These are phyloP conservation scores for Spencermartinsiella europaea DNA, from an alignment of 805 yeast genomes.

Conservation along the genomic window DNA sequence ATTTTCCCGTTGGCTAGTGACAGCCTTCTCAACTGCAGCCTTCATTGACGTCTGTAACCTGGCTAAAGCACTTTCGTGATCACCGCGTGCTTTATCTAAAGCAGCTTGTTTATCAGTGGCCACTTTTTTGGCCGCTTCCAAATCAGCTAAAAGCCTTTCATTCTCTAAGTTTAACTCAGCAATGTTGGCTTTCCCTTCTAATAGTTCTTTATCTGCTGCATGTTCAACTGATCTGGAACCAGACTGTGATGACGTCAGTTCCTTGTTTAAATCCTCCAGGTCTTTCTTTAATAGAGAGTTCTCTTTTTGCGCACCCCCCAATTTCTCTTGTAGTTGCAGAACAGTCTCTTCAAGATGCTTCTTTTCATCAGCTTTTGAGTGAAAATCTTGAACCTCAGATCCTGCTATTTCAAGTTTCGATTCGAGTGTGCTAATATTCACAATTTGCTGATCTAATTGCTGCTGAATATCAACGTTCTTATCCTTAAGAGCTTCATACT, in stretches of 20 bases:
- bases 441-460: neutral
- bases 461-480: neutral
- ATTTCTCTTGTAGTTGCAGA: neutral
- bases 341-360: neutral
- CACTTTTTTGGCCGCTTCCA: neutral
- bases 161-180: neutral
- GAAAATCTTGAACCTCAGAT: slow-evolving; percentile 2
- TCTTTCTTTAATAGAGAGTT: neutral
- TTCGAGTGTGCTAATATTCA: neutral
- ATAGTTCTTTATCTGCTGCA: neutral
- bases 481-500: neutral
- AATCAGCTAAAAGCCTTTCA: neutral
- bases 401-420: neutral
- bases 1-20: neutral
- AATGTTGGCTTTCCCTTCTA: neutral
- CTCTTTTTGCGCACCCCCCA: no score
- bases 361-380: neutral
- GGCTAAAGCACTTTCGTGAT: neutral
- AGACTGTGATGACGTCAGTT: neutral
- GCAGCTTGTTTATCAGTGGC: neutral
- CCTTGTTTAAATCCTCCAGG: neutral
- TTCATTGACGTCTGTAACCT: slow-evolving; percentile 2
- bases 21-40: neutral
- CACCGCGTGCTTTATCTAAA: neutral
- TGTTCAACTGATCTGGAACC: slow-evolving; percentile 4